Base-by-base conservation (phyloP, 371 early-diverging fungal genomes). In the Mortierella sp. region DNA sequence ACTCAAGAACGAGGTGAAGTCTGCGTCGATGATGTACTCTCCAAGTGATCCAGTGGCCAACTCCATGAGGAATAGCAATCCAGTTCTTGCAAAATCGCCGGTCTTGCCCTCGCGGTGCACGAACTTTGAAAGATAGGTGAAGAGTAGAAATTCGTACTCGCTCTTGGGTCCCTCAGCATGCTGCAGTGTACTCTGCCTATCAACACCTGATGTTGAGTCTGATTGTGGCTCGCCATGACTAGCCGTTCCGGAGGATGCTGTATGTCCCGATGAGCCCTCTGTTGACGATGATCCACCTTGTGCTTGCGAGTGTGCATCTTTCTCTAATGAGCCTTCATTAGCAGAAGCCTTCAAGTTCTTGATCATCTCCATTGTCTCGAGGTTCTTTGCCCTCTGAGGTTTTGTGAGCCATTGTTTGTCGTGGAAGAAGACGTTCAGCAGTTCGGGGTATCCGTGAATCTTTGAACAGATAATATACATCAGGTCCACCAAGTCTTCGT, bases 51-150 rank as follows among this genome's bases (percentile, higher is more conserved):
- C 85, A 5, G 84, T 85, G 0, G 93, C 92, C 72, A 96, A 85
- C 63, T 95, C 95, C 71, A 98, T 85, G 46, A 97, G 69, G 65
- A 95, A 94, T 37, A 94, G 79, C 41, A 95, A 80, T n/a, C 94
- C 95, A 13, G 95, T 94, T 19, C 98, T 83, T 4, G 97, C 95
- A 64, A 87, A 92, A 63, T 98, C 98, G 10, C 97, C 95, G 6
- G 89, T 79, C 57, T 90, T 83, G 31, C 96, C 96, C 55, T 96
- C 96, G 22, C 89, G 85, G 71, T 96, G 96, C 13, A 98, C 85
- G 78, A 91, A 95, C 50, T 85, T 86, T 47, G 96, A 74, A 31
- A 97, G 82, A 63, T 97, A 95, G 16, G 95, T 85, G 58, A 95
- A 95, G 14, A 98, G 77, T 14, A 91, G 63, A 63, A 96, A 98